Conservation (phyloP, 2,329 filamentous ascomycete genomes). For the Epichloe hybrida region DNA sequence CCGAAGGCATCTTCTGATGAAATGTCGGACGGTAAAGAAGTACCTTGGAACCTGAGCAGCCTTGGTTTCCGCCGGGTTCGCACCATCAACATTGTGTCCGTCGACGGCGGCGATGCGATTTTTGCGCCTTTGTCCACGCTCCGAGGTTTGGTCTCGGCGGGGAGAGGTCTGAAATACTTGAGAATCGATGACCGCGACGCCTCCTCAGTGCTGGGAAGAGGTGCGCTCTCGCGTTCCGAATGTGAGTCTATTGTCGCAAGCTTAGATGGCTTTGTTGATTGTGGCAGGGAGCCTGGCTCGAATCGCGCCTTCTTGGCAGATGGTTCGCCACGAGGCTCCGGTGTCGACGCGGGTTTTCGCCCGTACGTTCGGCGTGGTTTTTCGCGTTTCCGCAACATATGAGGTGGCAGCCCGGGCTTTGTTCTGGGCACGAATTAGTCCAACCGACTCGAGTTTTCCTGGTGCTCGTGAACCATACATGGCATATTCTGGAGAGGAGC, state of each 20-base stretch:
- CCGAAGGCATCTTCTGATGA: background rate
- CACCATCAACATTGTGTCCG: conserved; percentile 2
- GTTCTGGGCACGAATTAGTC: conserved; percentile 12
- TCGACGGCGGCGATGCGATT: conserved; percentile 8
- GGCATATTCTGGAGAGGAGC: conserved; percentile 16
- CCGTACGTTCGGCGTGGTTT: conserved; percentile 28
- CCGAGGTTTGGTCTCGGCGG: conserved; percentile 4
- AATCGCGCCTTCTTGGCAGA: conserved; percentile 15
- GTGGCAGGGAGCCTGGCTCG: background rate
- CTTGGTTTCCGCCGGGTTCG: conserved; percentile 13
- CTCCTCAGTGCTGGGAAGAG: background rate
- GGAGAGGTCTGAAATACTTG: conserved; percentile 26
- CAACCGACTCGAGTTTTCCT: background rate
- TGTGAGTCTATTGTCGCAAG: background rate
- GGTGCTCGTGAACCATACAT: conserved; percentile 10
- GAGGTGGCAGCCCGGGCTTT: conserved; percentile 13
- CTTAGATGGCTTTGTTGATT: background rate
- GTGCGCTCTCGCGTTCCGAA: background rate
- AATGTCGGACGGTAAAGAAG: conserved; percentile 7
- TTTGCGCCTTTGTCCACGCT: conserved; percentile 1
- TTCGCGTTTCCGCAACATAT: conserved; percentile 15
- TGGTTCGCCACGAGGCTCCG: conserved; percentile 14
- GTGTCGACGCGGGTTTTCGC: conserved; percentile 16
- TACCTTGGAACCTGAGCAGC: conserved; percentile 16
- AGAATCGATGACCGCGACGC: conserved; percentile 21